Evolutionary conservation across 805 yeast species (phyloP).

Genomic region (Sugiyamaella chiloensis): DNA sequence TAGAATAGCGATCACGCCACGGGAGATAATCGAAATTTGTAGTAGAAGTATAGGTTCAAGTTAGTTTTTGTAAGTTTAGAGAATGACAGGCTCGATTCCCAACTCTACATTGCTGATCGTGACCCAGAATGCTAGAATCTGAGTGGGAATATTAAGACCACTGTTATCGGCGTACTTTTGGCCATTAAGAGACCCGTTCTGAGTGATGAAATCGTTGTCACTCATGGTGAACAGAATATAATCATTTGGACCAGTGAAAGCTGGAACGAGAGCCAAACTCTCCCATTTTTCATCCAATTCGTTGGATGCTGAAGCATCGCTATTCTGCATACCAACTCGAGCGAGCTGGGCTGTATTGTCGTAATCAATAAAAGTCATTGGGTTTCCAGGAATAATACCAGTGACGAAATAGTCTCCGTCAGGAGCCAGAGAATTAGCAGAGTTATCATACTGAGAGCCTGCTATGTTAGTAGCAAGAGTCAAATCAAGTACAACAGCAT

Average conservation of each 20-base stretch:
- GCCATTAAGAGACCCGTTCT: slow-evolving; percentile 17
- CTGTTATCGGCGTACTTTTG: slow-evolving; percentile 13
- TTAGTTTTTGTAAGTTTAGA: neutral
- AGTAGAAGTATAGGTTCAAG: no score
- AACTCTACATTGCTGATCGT: slow-evolving; percentile 7
- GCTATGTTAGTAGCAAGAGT: slow-evolving; percentile 18
- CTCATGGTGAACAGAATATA: slow-evolving; percentile 19
- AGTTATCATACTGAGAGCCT: slow-evolving; percentile 11
- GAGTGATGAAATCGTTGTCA: slow-evolving; percentile 22
- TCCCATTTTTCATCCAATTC: slow-evolving; percentile 23
- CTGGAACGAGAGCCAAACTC: slow-evolving; percentile 18
- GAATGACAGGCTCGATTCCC: slow-evolving; percentile 6
- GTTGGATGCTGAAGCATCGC: slow-evolving; percentile 13
- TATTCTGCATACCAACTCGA: slow-evolving; percentile 18
- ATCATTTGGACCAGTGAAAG: slow-evolving; percentile 14
- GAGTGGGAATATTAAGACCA: slow-evolving; percentile 18
- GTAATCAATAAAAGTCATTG: slow-evolving; percentile 17
- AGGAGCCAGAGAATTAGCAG: slow-evolving; percentile 17
- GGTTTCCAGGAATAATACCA: slow-evolving; percentile 12
- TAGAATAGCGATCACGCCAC: no score
- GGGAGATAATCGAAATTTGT: no score
- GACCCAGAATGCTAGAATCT: slow-evolving; percentile 21
- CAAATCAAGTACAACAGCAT: slow-evolving; percentile 16
- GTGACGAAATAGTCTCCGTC: slow-evolving; percentile 17
- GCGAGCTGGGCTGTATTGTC: slow-evolving; percentile 13